Conservation (phyloP, 2,329 filamentous ascomycete genomes). For the Fusarium agapanthi region DNA sequence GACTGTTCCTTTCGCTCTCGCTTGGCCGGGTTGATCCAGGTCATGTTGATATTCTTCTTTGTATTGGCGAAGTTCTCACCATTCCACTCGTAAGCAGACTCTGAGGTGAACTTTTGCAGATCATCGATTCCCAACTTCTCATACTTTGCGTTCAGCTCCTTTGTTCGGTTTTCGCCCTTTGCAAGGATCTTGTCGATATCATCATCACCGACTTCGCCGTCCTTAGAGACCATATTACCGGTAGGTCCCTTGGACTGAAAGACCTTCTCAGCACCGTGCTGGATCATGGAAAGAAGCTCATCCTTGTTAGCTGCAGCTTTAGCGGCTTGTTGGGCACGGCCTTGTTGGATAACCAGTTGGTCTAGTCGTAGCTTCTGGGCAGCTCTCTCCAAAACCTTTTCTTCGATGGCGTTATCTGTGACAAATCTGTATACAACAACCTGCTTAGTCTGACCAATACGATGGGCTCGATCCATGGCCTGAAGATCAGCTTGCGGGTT, state of each 20-base stretch:
- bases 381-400: constrained; percentile 95
- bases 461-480: constrained; percentile 98
- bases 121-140: constrained; percentile 98
- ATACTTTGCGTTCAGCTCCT: constrained; percentile 90
- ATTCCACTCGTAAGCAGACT: constrained; percentile 99
- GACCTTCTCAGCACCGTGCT: constrained; percentile 95
- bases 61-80: constrained; percentile 92
- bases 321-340: constrained; percentile 86
- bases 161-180: constrained; percentile 88
- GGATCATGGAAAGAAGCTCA: constrained; percentile 96
- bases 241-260: constrained; percentile 78
- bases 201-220: constrained; percentile 76
- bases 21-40: constrained; percentile 98
- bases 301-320: constrained; percentile 96
- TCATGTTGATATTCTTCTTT: constrained; percentile 91
- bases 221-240: constrained; percentile 67
- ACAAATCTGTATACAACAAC: constrained; percentile 97
- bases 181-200: constrained; percentile 90
- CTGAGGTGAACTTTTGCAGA: constrained; percentile 95
- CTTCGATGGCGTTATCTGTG: constrained; percentile 97
- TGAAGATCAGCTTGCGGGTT: constrained; percentile 98
- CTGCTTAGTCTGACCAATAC: constrained; percentile 98
- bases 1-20: constrained; percentile 98
- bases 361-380: constrained; percentile 96
- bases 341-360: constrained; percentile 97